Evolutionary conservation across 331 rosid species (phyloP), one percentile per base, ranked within the genome.

Genomic region (Pyracantha coccinea): DNA sequence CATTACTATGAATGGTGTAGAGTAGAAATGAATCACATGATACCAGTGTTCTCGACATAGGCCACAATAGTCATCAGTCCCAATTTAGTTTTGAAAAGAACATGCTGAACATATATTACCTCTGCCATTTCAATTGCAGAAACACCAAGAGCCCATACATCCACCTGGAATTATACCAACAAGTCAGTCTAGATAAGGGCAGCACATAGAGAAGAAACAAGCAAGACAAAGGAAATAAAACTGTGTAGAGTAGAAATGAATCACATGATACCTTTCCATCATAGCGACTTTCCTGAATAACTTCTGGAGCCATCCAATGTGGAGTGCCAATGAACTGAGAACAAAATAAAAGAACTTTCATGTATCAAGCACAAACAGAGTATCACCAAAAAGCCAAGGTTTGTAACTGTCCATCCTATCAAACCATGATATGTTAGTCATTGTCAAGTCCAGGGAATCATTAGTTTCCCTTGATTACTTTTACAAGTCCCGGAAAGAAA

Each of bases 301-400:
- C 99, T 87, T 94, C 97, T 0, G 99, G 99, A 83, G 99, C 99
- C 99, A 94, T 94, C 99, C 99, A 94, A 85, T 94, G 99, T 45
- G 99, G 99, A 45, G 99, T 94, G 77, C 99, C 99, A 66, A 94
- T 94, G 89, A 92, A 94, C 99, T 94, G 90, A 53, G 80, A 82
- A 68, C 72, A 79, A 80, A 66, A 81, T 50, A 74, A 65, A 82
- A 33, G n/a, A 47, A 73, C 44, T 71, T 61, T 66, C 76, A 44
- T 29, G 60, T 38, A 74, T 47, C 72, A 72, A 31, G 63, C 44
- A 73, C 35, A 64, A 69, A 73, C 28, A 64, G 55, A 65, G 45
- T 64, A 62, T 72, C 74, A 79, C 53, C 63, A 44, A 59, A 67
- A 72, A 72, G 52, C 78, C 75, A 33, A 77, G 50, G 59, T n/a